phyloP scores from a whole-genome alignment of 768 basidiomycete genomes.

The Candolleomyces eurysporus region DNA sequence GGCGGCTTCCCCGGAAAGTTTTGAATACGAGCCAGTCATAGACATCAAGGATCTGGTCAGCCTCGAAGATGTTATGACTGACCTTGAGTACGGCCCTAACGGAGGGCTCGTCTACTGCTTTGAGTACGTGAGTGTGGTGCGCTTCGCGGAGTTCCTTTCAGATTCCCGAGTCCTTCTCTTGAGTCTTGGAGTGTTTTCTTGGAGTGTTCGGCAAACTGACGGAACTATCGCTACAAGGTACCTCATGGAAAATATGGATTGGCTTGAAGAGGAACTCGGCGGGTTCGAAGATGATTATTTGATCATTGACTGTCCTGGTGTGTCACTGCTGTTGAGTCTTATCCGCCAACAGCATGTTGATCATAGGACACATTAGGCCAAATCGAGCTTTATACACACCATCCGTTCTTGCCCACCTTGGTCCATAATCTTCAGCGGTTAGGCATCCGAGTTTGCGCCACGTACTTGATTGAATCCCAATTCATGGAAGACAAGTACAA shows the following conservation, averaged over 20 bases:
- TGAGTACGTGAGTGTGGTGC: conserved; percentile 80
- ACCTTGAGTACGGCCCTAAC: conserved; percentile 94
- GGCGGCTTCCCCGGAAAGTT: conserved; percentile 80
- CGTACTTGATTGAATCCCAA: conserved; percentile 94
- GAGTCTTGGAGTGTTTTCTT: neutral
- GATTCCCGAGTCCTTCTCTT: neutral
- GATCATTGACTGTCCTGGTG: conserved; percentile 89
- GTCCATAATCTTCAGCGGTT: conserved; percentile 72
- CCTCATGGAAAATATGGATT: conserved; percentile 95
- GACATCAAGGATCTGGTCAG: conserved; percentile 94
- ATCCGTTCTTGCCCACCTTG: conserved; percentile 91
- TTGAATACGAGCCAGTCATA: conserved; percentile 89
- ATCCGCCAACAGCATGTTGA: neutral
- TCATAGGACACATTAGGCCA: conserved; percentile 56
- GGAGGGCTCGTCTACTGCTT: conserved; percentile 98
- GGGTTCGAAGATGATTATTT: conserved; percentile 96
- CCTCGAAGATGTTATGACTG: conserved; percentile 93
- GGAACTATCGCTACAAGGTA: conserved; percentile 54
- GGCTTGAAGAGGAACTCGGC: conserved; percentile 95
- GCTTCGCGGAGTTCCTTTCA: neutral
- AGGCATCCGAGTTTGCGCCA: conserved; percentile 83
- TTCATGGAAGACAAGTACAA: conserved; percentile 99
- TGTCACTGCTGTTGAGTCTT: neutral
- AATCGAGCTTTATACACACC: conserved; percentile 98
- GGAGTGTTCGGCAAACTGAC: neutral